These are phyloP conservation scores for Turritis glabra DNA, from an alignment of 345 rosid genomes.

Conservation along the genomic window DNA sequence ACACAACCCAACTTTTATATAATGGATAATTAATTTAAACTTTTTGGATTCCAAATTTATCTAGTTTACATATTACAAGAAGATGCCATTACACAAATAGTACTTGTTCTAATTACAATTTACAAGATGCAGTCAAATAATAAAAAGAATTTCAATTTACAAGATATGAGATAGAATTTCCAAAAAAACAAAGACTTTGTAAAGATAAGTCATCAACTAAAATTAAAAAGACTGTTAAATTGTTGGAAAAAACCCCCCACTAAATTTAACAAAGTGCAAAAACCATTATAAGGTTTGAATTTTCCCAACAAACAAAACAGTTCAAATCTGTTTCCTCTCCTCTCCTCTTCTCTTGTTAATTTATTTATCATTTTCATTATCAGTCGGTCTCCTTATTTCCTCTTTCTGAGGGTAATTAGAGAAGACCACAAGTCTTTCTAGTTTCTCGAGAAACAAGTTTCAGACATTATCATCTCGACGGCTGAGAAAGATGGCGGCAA, in stretches of 20 bases:
- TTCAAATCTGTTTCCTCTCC: conserved; percentile 13
- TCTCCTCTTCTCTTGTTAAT: conserved; percentile 5
- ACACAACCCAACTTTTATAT: no score
- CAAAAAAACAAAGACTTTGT: background rate
- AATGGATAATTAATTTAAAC: background rate
- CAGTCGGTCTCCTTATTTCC: background rate
- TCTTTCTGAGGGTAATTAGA: background rate
- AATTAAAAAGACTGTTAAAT: conserved; percentile 15
- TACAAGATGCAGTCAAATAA: background rate
- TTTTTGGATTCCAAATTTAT: background rate
- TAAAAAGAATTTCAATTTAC: background rate
- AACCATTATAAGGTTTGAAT: conserved; percentile 12
- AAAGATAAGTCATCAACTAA: conserved; percentile 13
- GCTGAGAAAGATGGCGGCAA: conserved; percentile 20
- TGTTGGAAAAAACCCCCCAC: background rate
- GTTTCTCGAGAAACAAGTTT: conserved; percentile 20
- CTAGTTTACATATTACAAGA: background rate
- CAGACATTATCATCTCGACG: conserved; percentile 2
- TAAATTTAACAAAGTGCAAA: conserved; percentile 28
- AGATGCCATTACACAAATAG: background rate
- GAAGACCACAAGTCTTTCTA: background rate
- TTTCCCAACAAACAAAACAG: conserved; percentile 11
- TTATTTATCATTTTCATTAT: background rate
- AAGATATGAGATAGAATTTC: conserved; percentile 15
- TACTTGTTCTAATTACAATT: conserved; percentile 10